phyloP scores from a whole-genome alignment of 768 basidiomycete species.

The Leccinum barrowsii region DNA sequence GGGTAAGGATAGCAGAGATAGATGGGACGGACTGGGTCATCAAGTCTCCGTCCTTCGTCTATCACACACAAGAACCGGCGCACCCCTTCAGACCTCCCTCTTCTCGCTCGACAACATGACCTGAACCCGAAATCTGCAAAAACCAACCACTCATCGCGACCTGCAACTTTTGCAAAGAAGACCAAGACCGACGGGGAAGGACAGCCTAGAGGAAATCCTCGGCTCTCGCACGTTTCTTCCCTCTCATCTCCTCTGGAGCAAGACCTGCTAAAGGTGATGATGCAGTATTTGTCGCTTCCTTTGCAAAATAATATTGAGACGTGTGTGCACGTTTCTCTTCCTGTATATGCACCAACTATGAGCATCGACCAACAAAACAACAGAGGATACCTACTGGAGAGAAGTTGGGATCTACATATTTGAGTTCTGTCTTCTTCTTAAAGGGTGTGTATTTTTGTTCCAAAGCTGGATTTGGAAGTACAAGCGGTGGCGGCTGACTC shows the following conservation, averaged over 20 bases:
- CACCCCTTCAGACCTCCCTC: background rate
- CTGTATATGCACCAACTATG: constrained; percentile 35
- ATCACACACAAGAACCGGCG: background rate
- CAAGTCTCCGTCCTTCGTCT: constrained; percentile 30
- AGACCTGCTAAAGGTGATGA: constrained; percentile 21
- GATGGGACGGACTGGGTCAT: constrained; percentile 35
- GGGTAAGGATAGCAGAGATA: constrained; percentile 27
- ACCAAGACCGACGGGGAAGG: constrained; percentile 27
- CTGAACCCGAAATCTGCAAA: constrained; percentile 28
- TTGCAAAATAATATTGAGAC: constrained; percentile 56
- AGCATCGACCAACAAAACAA: background rate
- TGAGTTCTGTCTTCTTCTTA: constrained; percentile 73
- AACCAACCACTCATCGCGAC: constrained; percentile 29
- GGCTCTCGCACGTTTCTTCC: constrained; percentile 82
- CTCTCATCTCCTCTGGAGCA: constrained; percentile 56
- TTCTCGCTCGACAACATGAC: constrained; percentile 14
- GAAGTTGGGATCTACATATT: constrained; percentile 76
- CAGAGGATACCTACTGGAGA: constrained; percentile 53
- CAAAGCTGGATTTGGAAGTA: constrained; percentile 53
- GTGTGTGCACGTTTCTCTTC: constrained; percentile 74
- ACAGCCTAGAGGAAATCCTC: constrained; percentile 70
- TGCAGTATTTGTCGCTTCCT: constrained; percentile 33
- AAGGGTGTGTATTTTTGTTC: constrained; percentile 68
- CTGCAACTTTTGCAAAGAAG: constrained; percentile 25
- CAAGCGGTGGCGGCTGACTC: constrained; percentile 29